A percentile compares a stretch with the other conserved stretches of the same genome.
Conservation (phyloP, 495 filamentous ascomycete species). For the Achaetomiella virescens region DNA sequence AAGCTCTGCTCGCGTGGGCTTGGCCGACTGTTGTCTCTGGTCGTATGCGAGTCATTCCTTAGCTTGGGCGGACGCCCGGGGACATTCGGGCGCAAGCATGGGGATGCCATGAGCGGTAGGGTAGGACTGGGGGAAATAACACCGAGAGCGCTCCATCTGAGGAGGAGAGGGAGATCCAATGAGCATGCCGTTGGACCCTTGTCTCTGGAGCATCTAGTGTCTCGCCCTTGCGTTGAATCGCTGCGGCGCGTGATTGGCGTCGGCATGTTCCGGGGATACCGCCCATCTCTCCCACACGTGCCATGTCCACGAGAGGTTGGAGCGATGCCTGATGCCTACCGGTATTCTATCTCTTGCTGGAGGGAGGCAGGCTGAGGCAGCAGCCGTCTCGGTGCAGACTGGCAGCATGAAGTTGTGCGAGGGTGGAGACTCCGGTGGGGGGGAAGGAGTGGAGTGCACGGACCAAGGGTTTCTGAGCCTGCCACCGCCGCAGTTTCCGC, state of each 20-base stretch:
- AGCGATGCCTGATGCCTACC: not conserved
- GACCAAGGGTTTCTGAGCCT: conserved; percentile 8
- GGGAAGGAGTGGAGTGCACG: not conserved
- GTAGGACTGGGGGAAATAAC: not conserved
- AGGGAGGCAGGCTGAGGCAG: not conserved
- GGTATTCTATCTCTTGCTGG: not conserved
- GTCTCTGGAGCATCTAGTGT: not conserved
- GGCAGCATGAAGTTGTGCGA: not conserved
- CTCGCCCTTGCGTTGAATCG: not conserved
- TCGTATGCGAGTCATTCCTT: conserved; percentile 10
- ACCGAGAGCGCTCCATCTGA: not conserved
- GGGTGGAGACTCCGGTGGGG: not conserved
- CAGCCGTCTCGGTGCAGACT: not conserved
- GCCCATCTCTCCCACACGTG: not conserved
- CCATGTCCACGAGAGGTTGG: not conserved
- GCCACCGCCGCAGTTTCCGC: too few species aligned
- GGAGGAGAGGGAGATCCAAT: conserved; percentile 5
- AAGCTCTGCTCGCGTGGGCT: not conserved
- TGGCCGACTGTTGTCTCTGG: not conserved
- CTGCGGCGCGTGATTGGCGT: not conserved
- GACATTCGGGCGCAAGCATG: conserved; percentile 6
- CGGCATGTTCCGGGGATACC: conserved; percentile 1
- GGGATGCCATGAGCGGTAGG: not conserved
- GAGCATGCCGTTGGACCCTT: not conserved
- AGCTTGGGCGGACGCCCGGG: not conserved